Conservation (phyloP, 257 asterid species). For the Primulina huaijiensis region DNA sequence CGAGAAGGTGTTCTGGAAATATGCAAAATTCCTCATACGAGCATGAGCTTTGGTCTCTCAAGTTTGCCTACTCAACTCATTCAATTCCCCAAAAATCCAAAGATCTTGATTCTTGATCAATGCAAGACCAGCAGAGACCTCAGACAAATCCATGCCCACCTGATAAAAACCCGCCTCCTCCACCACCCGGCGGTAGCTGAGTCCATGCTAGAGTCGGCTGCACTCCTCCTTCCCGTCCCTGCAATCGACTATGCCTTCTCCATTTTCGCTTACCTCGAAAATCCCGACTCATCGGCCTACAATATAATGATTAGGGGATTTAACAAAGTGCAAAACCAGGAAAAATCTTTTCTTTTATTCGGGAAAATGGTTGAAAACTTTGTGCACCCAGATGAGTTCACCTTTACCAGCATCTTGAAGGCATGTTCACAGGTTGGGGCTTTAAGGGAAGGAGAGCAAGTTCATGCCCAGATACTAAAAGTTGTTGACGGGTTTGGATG, state of each 20-base stretch:
- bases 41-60: constrained; percentile 29
- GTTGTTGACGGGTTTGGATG: not conserved
- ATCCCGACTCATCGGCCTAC: constrained; percentile 42
- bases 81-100: constrained; percentile 38
- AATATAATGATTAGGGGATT: constrained; percentile 47
- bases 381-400: not conserved
- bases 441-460: not conserved
- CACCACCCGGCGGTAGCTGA: constrained; percentile 39
- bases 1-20: too few relatives aligned
- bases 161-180: constrained; percentile 44
- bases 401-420: not conserved
- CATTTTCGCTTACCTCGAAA: constrained; percentile 35
- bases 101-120: constrained; percentile 41
- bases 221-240: constrained; percentile 39
- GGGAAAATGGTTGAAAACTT: constrained; percentile 8
- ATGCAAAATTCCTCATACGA: not conserved
- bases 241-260: constrained; percentile 40
- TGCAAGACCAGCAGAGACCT: constrained; percentile 47
- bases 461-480: not conserved
- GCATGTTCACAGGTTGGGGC: not conserved
- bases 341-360: constrained; percentile 36
- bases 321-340: constrained; percentile 25
- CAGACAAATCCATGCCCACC: constrained; percentile 50
- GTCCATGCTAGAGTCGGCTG: constrained; percentile 47
- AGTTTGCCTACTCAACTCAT: constrained; percentile 25